Evolutionary conservation across 106 monocot species (phyloP).

Genomic region (Dendrobium catenatum): DNA sequence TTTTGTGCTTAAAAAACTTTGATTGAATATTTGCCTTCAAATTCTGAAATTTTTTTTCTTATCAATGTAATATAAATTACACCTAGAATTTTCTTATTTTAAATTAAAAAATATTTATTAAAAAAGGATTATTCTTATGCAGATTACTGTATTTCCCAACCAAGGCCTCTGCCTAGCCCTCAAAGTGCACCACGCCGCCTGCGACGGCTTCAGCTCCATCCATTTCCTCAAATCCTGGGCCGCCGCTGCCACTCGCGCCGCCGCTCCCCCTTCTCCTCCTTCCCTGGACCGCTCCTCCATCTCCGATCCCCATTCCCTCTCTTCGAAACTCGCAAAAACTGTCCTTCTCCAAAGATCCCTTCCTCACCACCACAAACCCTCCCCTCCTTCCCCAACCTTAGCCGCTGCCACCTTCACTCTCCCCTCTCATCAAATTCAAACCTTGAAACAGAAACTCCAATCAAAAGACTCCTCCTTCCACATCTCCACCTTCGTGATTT

Average conservation of each 20-base stretch:
- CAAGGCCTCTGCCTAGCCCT: conserved; percentile 20
- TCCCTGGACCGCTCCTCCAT: neutral
- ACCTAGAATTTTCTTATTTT: no score
- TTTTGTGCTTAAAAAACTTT: no score
- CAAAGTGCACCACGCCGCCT: conserved; percentile 9
- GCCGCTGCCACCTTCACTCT: neutral
- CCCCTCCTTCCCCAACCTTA: neutral
- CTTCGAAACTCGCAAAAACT: neutral
- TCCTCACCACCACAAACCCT: neutral
- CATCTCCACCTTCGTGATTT: conserved; percentile 16
- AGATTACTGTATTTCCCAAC: conserved; percentile 20
- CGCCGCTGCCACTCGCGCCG: neutral
- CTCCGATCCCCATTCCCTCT: no score
- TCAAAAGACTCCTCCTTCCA: neutral
- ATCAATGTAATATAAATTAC: no score
- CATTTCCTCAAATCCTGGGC: conserved; percentile 27
- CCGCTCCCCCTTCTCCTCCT: no score
- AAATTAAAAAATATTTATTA: no score
- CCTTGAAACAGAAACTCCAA: neutral
- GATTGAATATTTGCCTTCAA: no score
- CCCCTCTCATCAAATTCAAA: neutral
- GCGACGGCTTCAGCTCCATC: conserved; percentile 21
- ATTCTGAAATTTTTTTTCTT: no score
- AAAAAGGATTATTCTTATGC: conserved; percentile 1
- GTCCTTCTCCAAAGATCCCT: neutral